Percentiles rank a stretch among this genome's conserved stretches.
Evolutionary conservation across 2,329 filamentous ascomycete species (phyloP).

Genomic region (Camillea tinctor): DNA sequence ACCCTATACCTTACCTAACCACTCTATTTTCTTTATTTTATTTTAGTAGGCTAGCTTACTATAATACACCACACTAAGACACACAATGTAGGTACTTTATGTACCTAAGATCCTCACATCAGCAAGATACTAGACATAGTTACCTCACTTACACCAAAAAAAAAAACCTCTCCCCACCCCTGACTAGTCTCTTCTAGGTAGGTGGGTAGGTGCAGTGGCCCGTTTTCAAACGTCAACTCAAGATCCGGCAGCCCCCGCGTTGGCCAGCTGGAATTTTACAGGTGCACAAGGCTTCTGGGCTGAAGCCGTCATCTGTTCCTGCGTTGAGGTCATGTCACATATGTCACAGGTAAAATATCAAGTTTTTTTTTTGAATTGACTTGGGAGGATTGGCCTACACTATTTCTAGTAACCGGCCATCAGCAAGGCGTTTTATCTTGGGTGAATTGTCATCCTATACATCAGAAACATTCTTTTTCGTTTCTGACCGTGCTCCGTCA

Average conservation of each 20-base stretch:
- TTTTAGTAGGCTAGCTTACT: neutral
- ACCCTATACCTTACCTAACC: neutral
- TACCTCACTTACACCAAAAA: too few species aligned
- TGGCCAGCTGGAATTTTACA: neutral
- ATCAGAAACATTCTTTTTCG: neutral
- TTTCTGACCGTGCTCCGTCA: neutral
- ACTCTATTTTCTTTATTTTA: neutral
- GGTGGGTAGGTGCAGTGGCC: neutral
- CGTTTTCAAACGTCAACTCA: slow-evolving; percentile 7
- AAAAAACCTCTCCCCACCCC: slow-evolving; percentile 1
- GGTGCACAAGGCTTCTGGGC: neutral
- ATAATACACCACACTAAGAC: too few species aligned
- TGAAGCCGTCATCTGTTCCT: neutral
- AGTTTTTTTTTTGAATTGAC: neutral
- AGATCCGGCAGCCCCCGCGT: slow-evolving; percentile 3
- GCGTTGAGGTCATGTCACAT: neutral
- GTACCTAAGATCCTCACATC: too few species aligned
- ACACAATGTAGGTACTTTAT: too few species aligned
- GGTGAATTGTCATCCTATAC: neutral
- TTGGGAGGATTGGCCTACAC: neutral
- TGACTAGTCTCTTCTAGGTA: slow-evolving; percentile 8
- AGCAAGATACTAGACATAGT: too few species aligned
- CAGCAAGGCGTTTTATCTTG: neutral
- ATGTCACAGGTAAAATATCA: neutral
- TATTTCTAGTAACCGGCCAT: neutral